Evolutionary conservation across 2,329 filamentous ascomycete species (phyloP), one percentile per base, ranked within the genome.

Genomic region (Nemania diffusa): DNA sequence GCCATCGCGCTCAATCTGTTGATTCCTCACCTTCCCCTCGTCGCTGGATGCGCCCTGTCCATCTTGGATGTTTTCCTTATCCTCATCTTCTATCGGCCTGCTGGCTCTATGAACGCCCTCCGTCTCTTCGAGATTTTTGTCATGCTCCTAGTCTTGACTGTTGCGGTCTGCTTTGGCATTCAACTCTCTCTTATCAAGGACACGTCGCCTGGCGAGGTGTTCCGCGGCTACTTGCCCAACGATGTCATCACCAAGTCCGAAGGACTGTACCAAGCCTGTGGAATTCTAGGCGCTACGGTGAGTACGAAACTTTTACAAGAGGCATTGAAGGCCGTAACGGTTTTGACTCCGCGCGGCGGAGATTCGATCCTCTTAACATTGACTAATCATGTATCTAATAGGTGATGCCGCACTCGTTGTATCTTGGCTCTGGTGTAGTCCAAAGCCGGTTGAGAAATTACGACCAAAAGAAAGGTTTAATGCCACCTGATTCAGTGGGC

Each of bases 271-370:
- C 89, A 92, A 78, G 87, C 91, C 1, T 94, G 91, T 69, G 91
- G 91, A 58, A 94, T 94, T 64, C 82, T 94, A 0, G 91, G 91
- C 1, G 91, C 91, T 3, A 94, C 91, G 0, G 90, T 76, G 73
- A 64, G 74, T 73, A n/a, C 11, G 13, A 53, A 42, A 29, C 11
- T 24, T 58, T 32, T 22, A 29, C 11, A 32, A 2, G 22, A 17
- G n/a, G 52, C 32, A 4, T 34, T 11, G 17, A 26, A 9, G 3
- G 5, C 27, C 7, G 29, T 44, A 8, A 3, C 22, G 9, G 11
- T 29, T 1, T 34, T 34, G 27, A 8, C 2, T 20, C n/a, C 20
- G 22, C 13, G 27, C 42, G 8, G n/a, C 8, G 22, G 50, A 29
- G 8, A 44, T 13, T 29, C 20, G 24, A 5, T 8, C 27, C 1